Conservation (phyloP, 2,329 filamentous ascomycete species). For the Xenoacremonium recifei region DNA sequence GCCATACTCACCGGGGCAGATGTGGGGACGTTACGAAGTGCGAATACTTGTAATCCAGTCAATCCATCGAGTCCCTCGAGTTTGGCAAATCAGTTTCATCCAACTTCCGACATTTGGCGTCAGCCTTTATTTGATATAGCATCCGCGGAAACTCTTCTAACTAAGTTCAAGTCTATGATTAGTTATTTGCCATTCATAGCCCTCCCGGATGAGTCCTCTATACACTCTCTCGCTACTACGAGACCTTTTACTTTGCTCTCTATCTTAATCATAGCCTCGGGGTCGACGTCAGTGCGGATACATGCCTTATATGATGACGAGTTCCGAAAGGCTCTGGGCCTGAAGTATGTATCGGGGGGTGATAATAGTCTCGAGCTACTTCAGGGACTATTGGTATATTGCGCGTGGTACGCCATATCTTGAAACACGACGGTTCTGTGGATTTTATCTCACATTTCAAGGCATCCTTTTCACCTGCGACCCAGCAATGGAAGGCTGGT, state of each 20-base stretch:
- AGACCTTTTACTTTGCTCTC: constrained; percentile 7
- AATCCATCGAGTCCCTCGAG: neutral
- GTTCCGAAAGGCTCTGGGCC: constrained; percentile 4
- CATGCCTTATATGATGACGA: constrained; percentile 7
- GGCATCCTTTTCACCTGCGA: constrained; percentile 8
- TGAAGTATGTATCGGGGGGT: constrained; percentile 4
- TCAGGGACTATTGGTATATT: constrained; percentile 3
- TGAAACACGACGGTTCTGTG: neutral
- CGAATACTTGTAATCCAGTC: constrained; percentile 1
- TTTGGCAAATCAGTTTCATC: constrained; percentile 2
- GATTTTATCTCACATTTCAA: neutral
- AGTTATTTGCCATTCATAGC: constrained; percentile 1
- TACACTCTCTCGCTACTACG: constrained; percentile 4
- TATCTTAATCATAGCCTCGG: constrained; percentile 5
- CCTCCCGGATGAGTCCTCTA: neutral
- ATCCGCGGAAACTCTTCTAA: constrained; percentile 2
- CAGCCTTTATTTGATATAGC: constrained; percentile 5
- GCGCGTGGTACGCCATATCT: constrained; percentile 3
- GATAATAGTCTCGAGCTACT: constrained; percentile 4
- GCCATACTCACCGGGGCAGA: neutral
- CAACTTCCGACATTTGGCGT: constrained; percentile 9
- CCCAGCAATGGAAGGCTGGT: constrained; percentile 4
- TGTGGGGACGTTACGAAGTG: too few relatives aligned
- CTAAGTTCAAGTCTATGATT: neutral
- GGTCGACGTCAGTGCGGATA: constrained; percentile 1